These are phyloP conservation scores for Yamadazyma buinensis DNA, from an alignment of 1,139 yeast genomes.

Conservation along the genomic window DNA sequence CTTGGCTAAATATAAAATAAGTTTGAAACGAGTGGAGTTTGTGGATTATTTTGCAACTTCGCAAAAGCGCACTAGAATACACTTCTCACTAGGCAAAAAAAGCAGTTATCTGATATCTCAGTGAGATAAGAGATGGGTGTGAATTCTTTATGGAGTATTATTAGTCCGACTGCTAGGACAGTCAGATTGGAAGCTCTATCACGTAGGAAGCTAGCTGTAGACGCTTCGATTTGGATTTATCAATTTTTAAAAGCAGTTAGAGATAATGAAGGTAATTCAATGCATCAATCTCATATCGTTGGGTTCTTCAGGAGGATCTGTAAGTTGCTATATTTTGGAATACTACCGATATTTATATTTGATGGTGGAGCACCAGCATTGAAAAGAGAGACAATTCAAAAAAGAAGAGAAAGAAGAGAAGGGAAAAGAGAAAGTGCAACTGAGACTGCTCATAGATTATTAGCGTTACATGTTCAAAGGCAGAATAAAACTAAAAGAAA, in stretches of 20 bases:
- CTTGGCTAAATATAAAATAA: too few relatives aligned
- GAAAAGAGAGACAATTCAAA: slow-evolving; percentile 70
- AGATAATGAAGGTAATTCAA: slow-evolving; percentile 75
- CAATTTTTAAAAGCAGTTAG: slow-evolving; percentile 95
- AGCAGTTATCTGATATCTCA: too few relatives aligned
- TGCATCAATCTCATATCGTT: slow-evolving; percentile 79
- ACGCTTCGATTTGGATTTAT: slow-evolving; percentile 98
- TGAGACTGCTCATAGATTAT: slow-evolving; percentile 73
- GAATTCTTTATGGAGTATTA: slow-evolving; percentile 87
- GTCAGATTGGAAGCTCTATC: slow-evolving; percentile 80
- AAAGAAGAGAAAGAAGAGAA: slow-evolving; percentile 67
- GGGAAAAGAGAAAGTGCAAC: slow-evolving; percentile 70
- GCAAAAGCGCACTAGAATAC: too few relatives aligned
- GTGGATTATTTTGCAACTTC: too few relatives aligned
- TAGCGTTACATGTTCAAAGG: slow-evolving; percentile 77
- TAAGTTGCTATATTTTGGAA: slow-evolving; percentile 83
- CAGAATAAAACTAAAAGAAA: slow-evolving; percentile 33
- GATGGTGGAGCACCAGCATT: slow-evolving; percentile 95
- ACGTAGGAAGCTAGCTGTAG: slow-evolving; percentile 82
- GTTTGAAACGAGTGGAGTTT: neutral
- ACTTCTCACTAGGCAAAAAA: too few relatives aligned
- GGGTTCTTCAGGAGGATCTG: slow-evolving; percentile 95
- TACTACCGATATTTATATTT: slow-evolving; percentile 89
- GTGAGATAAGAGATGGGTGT: slow-evolving; percentile 73
- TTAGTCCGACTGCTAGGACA: slow-evolving; percentile 88